Evolutionary conservation across 2,329 filamentous ascomycete species (phyloP), one percentile per base, ranked within the genome.

Genomic region (Hymenoscyphus fraxineus): DNA sequence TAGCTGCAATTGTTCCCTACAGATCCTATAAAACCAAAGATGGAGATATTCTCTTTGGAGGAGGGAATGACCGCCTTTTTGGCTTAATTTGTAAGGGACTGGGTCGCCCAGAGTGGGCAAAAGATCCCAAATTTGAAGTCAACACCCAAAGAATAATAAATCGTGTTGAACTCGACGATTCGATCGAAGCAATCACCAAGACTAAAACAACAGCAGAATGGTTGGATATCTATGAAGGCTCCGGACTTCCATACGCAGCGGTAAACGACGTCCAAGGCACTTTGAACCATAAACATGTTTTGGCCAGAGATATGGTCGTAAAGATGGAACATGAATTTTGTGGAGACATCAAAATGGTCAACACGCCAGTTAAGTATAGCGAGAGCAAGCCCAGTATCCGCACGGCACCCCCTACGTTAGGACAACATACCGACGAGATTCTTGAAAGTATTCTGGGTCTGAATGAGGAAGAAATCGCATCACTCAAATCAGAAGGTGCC

Each of bases 1-100:
- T 65, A 93, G 91, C 94, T n/a, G 96, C 92, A 0, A 98, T 99
- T 75, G 95, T 99, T 0, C 95, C 95, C 0, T 99, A 99, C 77
- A 88, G 89, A 72, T 92, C 92, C 0, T 99, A 91, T 76, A 83
- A 86, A 72, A 91, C 89, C 3, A 85, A 83, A 62, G 88, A 92
- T 66, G 87, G 88, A n/a, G 85, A 87, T 64, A 82, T 92, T 41
- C 81, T 92, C 22, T 82, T 91, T 58, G 89, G 89, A 4, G 88
- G 88, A 35, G 88, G 87, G n/a, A 92, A 92, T 70, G 87, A 91
- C 72, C 82, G 85, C 6, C 80, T 91, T 1, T 92, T 90, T 67
- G 83, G 83, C 16, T 81, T 89, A 22, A 77, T 92, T 10, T 89
- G 86, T 70, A 80, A 86, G 41, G 81, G 83, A 0, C 76, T 91